Evolutionary conservation across 371 early-diverging fungal species (phyloP).

Genomic region (Coemansia sp.): DNA sequence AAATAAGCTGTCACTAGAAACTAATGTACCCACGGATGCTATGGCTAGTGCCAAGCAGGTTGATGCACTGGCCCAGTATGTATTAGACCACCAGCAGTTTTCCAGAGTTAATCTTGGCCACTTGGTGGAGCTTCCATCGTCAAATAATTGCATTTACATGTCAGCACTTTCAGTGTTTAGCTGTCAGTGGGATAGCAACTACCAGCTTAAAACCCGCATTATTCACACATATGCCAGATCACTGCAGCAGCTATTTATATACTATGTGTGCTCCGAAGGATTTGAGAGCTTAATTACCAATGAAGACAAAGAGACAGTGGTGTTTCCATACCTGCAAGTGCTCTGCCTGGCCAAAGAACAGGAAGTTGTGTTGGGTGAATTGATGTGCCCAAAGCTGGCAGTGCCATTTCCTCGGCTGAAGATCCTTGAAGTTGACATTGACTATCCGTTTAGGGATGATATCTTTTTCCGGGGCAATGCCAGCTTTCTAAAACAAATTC

Average conservation of each 20-base stretch:
- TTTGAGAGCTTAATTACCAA: background rate
- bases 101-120: background rate
- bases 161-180: background rate
- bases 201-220: slow-evolving; percentile 9
- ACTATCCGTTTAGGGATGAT: slow-evolving; percentile 1
- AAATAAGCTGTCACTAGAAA: background rate
- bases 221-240: slow-evolving; percentile 1
- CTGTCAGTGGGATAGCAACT: slow-evolving; percentile 4
- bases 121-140: background rate
- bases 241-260: background rate
- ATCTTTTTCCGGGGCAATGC: slow-evolving; percentile 5
- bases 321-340: background rate
- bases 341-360: background rate
- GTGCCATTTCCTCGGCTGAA: slow-evolving; percentile 3
- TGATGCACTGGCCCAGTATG: background rate
- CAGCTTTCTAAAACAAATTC: background rate
- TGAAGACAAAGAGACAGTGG: background rate
- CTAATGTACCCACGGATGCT: no score
- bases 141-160: background rate
- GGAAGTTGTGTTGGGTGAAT: background rate
- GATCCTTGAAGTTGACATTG: background rate
- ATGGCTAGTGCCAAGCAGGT: background rate
- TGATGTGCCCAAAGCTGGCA: background rate
- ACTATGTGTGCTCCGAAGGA: background rate
- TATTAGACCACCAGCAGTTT: background rate